A percentile compares a stretch with the other conserved stretches of the same genome.
phyloP scores from a whole-genome alignment of 2,329 filamentous ascomycete genomes.

The Fusarium sp. region DNA sequence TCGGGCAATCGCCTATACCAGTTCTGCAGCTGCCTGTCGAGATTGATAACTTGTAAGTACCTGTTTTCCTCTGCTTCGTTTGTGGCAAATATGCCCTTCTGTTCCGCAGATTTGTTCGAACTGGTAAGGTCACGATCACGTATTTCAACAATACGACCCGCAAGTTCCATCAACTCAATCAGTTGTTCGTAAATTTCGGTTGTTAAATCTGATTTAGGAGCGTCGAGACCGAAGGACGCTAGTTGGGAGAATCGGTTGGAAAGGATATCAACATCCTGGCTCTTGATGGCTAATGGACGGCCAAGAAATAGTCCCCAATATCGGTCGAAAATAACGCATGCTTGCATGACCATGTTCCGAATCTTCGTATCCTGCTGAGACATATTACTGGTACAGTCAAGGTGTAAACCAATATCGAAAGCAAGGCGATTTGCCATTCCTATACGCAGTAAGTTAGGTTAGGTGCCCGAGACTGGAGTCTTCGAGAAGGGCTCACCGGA shows the following conservation, averaged over 20 bases:
- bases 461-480: background rate
- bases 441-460: slow-evolving; percentile 24
- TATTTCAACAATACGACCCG: slow-evolving; percentile 64
- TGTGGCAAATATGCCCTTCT: slow-evolving; percentile 48
- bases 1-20: slow-evolving; percentile 67
- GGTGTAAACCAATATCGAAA: slow-evolving; percentile 63
- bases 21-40: slow-evolving; percentile 66
- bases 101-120: slow-evolving; percentile 50
- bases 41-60: slow-evolving; percentile 63
- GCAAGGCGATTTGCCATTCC: slow-evolving; percentile 61
- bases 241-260: slow-evolving; percentile 60
- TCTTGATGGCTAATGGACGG: slow-evolving; percentile 66
- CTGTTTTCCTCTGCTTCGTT: slow-evolving; percentile 58
- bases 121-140: slow-evolving; percentile 54
- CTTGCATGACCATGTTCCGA: slow-evolving; percentile 64
- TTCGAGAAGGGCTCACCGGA: slow-evolving; percentile 54
- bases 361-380: slow-evolving; percentile 61
- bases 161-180: slow-evolving; percentile 68
- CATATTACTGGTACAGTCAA: slow-evolving; percentile 58
- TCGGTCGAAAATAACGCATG: slow-evolving; percentile 66
- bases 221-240: slow-evolving; percentile 49
- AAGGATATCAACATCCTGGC: slow-evolving; percentile 62
- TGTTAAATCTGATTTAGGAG: slow-evolving; percentile 30
- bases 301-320: slow-evolving; percentile 69
- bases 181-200: slow-evolving; percentile 63